phyloP scores from a whole-genome alignment of 2,329 filamentous ascomycete genomes.

The Curvularia hawaiiensis region DNA sequence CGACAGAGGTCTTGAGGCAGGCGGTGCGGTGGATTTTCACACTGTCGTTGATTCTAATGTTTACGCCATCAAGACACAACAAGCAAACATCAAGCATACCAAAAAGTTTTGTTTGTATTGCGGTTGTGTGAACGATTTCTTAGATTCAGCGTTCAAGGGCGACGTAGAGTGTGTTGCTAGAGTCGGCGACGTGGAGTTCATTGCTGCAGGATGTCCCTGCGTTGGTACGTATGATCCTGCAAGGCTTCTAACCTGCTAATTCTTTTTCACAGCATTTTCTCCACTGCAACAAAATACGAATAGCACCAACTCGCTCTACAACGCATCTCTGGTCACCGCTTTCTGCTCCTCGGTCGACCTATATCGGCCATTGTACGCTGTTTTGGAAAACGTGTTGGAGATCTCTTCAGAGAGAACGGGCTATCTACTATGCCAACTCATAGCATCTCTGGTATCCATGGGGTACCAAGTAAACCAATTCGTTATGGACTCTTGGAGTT shows the following conservation, averaged over 20 bases:
- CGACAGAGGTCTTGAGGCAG: conserved; percentile 76
- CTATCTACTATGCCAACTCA: conserved; percentile 74
- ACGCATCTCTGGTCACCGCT: conserved; percentile 78
- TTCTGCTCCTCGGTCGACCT: conserved; percentile 77
- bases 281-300: conserved; percentile 63
- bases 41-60: conserved; percentile 71
- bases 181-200: conserved; percentile 69
- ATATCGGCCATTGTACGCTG: conserved; percentile 73
- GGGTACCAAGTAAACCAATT: conserved; percentile 77
- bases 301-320: conserved; percentile 63
- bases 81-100: conserved; percentile 63
- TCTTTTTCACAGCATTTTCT: conserved; percentile 65
- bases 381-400: conserved; percentile 76
- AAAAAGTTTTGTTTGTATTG: conserved; percentile 61
- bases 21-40: conserved; percentile 66
- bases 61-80: conserved; percentile 72
- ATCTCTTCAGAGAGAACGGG: conserved; percentile 63
- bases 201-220: conserved; percentile 77
- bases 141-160: conserved; percentile 62
- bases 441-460: conserved; percentile 74
- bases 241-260: background rate
- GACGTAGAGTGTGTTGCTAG: conserved; percentile 54
- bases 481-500: conserved; percentile 71
- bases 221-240: conserved; percentile 47
- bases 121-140: conserved; percentile 74